These are phyloP conservation scores for Plasmodium falciparum DNA, from an alignment of 169 alveolate genomes.

Conservation along the genomic window DNA sequence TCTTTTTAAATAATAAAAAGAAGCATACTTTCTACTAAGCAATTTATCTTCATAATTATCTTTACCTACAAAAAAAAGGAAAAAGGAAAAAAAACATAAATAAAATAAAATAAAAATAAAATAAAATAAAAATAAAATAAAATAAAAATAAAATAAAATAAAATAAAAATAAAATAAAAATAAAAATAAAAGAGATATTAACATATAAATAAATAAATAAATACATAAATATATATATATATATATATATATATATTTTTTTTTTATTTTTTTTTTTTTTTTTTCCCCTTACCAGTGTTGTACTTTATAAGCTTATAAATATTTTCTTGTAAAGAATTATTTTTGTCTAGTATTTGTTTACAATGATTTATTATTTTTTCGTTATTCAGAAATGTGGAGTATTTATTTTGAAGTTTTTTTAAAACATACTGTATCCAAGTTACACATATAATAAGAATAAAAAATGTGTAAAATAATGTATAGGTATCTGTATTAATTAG, in stretches of 20 bases:
- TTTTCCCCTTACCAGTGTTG: not conserved
- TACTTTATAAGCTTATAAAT: constrained; percentile 30
- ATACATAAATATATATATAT: constrained; percentile 4
- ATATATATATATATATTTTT: constrained; percentile 1
- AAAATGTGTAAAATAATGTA: constrained; percentile 18
- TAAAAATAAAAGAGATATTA: too few species aligned
- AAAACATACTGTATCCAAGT: constrained; percentile 22
- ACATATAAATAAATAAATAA: not conserved
- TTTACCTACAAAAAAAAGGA: constrained; percentile 14
- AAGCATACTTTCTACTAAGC: constrained; percentile 20
- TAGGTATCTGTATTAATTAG: constrained; percentile 19
- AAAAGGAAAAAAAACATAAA: not conserved
- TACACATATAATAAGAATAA: constrained; percentile 29
- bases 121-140: too few species aligned
- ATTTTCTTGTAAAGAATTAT: constrained; percentile 35
- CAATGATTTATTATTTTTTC: constrained; percentile 17
- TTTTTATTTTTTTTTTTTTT: not conserved
- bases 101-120: too few species aligned
- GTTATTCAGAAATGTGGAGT: constrained; percentile 21
- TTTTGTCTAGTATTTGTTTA: not conserved
- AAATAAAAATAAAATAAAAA: too few species aligned
- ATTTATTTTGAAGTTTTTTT: constrained; percentile 38
- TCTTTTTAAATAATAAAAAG: constrained; percentile 69
- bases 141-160: too few species aligned
- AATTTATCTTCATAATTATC: constrained; percentile 32